Evolutionary conservation across 768 basidiomycete species (phyloP), one percentile per base, ranked within the genome.

Genomic region (Coprinellus aureogranulatus): DNA sequence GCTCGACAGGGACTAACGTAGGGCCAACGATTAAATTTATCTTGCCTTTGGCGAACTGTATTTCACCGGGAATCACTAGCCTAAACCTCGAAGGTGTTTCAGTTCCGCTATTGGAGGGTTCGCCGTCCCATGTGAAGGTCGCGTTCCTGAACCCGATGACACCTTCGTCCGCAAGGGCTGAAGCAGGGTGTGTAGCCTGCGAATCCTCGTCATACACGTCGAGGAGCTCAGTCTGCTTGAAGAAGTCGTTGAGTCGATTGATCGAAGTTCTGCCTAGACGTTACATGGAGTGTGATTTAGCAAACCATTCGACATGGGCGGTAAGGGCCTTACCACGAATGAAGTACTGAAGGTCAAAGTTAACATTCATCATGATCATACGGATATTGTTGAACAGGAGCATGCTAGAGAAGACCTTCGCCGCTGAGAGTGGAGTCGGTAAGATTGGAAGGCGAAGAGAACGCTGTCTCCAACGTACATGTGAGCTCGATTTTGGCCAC

Each of bases 21-120:
- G 83, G 80, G 0, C 86, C 85, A 42, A 86, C 70, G 10, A 87
- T 78, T 48, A 86, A 70, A 59, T 87, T 87, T 50, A 85, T 76
- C 56, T 56, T 62, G 16, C 80, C 80, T 3, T 66, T 75, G 59
- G 77, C 76, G 77, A 89, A 89, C 2, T 73, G 46, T 0, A 89
- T 59, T 85, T 80, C 16, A 14, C 75, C 83, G 0, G 83, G 76
- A 44, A 87, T 74, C 3, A 70, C 70, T 5, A 89, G 76, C 16
- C 69, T 70, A 68, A 85, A 88, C 10, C 14, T 4, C 4, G 49
- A 30, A 18, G 49, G 30, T 27, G 49, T 34, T 28, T 68, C 75
- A 25, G 83, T 75, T 30, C 73, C 69, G 4, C 71, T 64, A 59
- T 6, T 51, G 45, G 41, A 72, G 67, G 54, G 46, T 41, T 72